Percentiles rank a stretch among this genome's conserved stretches.
These are phyloP conservation scores for Sclerotinia nivalis DNA, from an alignment of 2,329 filamentous ascomycete genomes.

Conservation along the genomic window DNA sequence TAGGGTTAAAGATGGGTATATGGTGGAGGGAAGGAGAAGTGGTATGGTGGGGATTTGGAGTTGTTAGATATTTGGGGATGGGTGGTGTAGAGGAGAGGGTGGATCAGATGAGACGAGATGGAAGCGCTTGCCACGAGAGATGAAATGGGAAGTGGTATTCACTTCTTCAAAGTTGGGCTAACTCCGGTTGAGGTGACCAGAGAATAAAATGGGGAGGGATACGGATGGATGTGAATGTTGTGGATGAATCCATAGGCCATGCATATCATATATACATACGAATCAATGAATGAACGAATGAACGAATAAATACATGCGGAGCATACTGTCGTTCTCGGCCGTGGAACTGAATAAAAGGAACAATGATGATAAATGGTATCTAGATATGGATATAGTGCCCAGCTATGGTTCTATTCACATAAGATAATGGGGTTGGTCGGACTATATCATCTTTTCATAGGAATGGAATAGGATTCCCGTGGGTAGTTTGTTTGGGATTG, in stretches of 20 bases:
- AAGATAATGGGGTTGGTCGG: not conserved
- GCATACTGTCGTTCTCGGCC: not conserved
- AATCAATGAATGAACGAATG: not conserved
- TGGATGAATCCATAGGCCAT: not conserved
- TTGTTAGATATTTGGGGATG: conserved; percentile 50
- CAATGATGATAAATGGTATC: too few species aligned
- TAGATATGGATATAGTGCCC: not conserved
- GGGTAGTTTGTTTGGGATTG: not conserved
- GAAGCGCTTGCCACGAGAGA: not conserved
- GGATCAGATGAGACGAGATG: not conserved
- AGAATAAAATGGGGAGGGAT: not conserved
- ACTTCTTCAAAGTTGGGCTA: not conserved
- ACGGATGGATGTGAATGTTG: not conserved
- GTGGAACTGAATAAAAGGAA: not conserved
- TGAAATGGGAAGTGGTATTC: not conserved
- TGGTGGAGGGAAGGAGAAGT: conserved; percentile 86
- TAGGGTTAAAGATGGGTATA: conserved; percentile 88
- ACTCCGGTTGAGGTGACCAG: not conserved
- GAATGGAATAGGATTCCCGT: too few species aligned
- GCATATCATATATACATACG: not conserved
- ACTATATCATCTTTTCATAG: not conserved
- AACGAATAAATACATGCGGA: not conserved
- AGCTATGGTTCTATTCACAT: not conserved
- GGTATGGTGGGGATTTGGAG: conserved; percentile 91
- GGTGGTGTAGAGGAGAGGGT: too few species aligned